Base-by-base conservation (phyloP, 2,329 filamentous ascomycete genomes). In the Ceratocystis ficicola region DNA sequence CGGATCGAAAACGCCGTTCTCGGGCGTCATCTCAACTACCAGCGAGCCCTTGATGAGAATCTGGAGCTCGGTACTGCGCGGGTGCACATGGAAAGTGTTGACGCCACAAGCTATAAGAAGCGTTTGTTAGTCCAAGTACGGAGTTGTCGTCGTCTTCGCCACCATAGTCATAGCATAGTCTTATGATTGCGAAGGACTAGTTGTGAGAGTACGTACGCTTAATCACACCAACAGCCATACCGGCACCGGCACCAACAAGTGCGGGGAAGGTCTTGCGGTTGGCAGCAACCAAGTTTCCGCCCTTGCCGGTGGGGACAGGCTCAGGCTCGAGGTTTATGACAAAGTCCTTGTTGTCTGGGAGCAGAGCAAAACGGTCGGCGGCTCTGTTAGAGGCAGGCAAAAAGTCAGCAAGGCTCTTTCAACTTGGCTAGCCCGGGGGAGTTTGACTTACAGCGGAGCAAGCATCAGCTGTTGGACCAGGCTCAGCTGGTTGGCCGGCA, bases 201-300 rank as follows among this genome's bases (percentile, higher is more conserved):
- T 46, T n/a, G 28, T 25, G 46, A n/a, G 28, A 46, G 17, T 32
- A 67, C 73, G 69, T 70, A 74, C 73, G 74, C 44, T 76, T 75
- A 46, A 84, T 73, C 70, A 79, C 78, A 50, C 79, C 81, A 6
- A 83, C 73, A 2, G 80, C 79, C 75, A 81, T 80, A 66, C 76
- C 77, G 44, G 78, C 73, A 22, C 77, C 77, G 3, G 79, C 81
- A 61, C 79, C 77, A 22, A 82, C 78, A 22, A 84, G 77, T 30
- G 81, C 80, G 2, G 82, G 82, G 73, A 84, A 84, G 30, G 77
- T 78, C 73, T 80, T 79, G 71, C 81, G 77, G 74, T 83, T 82
- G 57, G 81, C 80, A 22, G 77, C 74, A 46, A 81, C 73, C 68
- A 82, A 75, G 36, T 60, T 66, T 15, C 68, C 66, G 52, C 68